phyloP scores from a whole-genome alignment of 2,329 filamentous ascomycete genomes.

The Aspergillus sp. region DNA sequence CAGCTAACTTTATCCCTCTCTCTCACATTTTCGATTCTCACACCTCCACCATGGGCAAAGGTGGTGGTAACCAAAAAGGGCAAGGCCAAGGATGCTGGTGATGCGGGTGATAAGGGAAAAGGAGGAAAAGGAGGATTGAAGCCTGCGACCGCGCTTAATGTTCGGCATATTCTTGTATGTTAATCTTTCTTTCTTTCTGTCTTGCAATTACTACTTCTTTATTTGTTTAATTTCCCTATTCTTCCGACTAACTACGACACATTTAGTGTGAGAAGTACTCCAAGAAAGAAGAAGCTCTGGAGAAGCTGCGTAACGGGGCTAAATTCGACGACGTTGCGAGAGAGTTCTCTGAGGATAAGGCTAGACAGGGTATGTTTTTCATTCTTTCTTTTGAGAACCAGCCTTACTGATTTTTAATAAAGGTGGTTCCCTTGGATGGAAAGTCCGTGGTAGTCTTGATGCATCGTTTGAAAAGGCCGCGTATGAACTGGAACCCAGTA shows the following conservation, averaged over 20 bases:
- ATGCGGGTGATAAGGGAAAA: slow-evolving; percentile 29
- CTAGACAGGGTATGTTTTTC: slow-evolving; percentile 45
- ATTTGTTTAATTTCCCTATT: no score
- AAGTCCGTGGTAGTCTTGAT: slow-evolving; percentile 53
- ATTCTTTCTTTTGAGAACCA: slow-evolving; percentile 2
- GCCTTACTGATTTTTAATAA: slow-evolving; percentile 2
- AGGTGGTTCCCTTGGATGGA: slow-evolving; percentile 63
- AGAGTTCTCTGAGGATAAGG: slow-evolving; percentile 63
- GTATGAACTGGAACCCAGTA: slow-evolving; percentile 58
- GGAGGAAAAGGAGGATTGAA: slow-evolving; percentile 45
- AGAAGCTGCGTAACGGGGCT: slow-evolving; percentile 53
- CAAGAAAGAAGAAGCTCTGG: slow-evolving; percentile 62
- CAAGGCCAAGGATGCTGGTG: slow-evolving; percentile 35
- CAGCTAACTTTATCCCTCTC: no score
- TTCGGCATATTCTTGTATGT: slow-evolving; percentile 57
- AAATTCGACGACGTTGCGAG: slow-evolving; percentile 64
- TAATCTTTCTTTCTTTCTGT: slow-evolving; percentile 1
- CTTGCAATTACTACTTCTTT: no score
- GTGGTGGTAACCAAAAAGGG: slow-evolving; percentile 33
- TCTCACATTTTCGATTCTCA: no score
- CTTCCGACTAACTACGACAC: no score
- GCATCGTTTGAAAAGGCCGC: slow-evolving; percentile 58
- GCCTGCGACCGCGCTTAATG: slow-evolving; percentile 60
- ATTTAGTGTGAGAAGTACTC: slow-evolving; percentile 56
- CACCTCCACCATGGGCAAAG: slow-evolving; percentile 20